Evolutionary conservation across 352 stramenopile species (phyloP).

Genomic region (Phytophthora sansomeana): DNA sequence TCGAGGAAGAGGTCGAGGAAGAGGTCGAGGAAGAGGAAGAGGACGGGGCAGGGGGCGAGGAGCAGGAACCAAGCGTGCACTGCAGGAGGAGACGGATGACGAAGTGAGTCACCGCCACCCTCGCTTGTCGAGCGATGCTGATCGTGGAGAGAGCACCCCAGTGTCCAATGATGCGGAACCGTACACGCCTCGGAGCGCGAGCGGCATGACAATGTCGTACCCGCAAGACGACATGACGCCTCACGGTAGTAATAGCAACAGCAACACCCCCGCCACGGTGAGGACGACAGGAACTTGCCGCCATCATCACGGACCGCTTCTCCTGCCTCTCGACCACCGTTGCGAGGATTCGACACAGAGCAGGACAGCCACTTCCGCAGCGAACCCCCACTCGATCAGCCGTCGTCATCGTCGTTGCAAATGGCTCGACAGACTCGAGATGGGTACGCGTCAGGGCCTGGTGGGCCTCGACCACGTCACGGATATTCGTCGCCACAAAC

Average conservation of each 20-base stretch:
- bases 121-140: constrained; percentile 21
- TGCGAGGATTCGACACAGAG: constrained; percentile 37
- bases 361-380: constrained; percentile 41
- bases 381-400: constrained; percentile 10
- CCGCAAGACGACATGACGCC: constrained; percentile 16
- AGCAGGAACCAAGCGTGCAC: constrained; percentile 31
- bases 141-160: constrained; percentile 12
- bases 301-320: constrained; percentile 26
- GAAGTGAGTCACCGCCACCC: constrained; percentile 19
- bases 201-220: constrained; percentile 11
- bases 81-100: constrained; percentile 29
- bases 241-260: constrained; percentile 36
- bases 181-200: constrained; percentile 21
- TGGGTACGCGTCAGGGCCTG: constrained; percentile 29
- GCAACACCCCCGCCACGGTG: constrained; percentile 20
- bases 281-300: constrained; percentile 28
- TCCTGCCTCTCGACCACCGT: constrained; percentile 22
- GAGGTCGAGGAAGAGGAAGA: constrained; percentile 34
- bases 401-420: constrained; percentile 27
- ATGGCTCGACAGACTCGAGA: constrained; percentile 22
- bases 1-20: constrained; percentile 26
- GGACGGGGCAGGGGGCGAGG: constrained; percentile 20
- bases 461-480: constrained; percentile 25
- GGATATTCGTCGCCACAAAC: constrained; percentile 29
- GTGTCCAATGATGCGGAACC: constrained; percentile 19